phyloP scores from a whole-genome alignment of 2,329 filamentous ascomycete species.

The Trichoderma sp. region DNA sequence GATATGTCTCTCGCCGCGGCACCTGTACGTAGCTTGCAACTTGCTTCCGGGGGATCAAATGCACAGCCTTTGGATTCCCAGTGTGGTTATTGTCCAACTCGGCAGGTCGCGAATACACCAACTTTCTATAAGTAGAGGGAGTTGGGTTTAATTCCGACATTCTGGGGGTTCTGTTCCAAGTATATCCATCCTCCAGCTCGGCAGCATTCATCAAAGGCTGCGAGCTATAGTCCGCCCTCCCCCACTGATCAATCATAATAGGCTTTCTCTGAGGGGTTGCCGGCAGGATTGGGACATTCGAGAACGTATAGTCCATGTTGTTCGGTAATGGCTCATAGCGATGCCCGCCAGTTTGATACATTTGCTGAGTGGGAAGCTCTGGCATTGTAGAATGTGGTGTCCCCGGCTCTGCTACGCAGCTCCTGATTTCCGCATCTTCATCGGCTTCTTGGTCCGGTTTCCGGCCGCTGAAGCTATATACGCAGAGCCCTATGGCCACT shows the following conservation, averaged over 20 bases:
- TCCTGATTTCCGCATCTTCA: not conserved
- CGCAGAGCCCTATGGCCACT: not conserved
- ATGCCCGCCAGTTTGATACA: not conserved
- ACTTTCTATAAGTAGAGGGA: not conserved
- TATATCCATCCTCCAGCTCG: not conserved
- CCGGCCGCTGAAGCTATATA: not conserved
- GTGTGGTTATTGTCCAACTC: constrained; percentile 22
- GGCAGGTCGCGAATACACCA: not conserved
- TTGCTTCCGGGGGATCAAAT: not conserved
- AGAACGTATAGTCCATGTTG: not conserved
- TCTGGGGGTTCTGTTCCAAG: not conserved
- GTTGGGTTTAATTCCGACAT: not conserved
- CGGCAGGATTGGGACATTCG: not conserved
- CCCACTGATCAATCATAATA: not conserved
- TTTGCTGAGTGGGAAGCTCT: not conserved
- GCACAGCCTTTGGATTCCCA: not conserved
- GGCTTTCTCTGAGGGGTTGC: not conserved
- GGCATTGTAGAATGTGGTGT: not conserved
- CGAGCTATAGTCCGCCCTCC: not conserved
- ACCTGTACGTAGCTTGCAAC: not conserved
- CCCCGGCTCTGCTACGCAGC: not conserved
- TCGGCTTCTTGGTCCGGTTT: not conserved
- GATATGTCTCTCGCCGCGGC: not conserved
- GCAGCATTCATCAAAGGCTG: not conserved
- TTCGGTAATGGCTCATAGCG: not conserved